These are phyloP conservation scores for Chaetoceros tenuissimus DNA, from an alignment of 108 stramenopile species.

Conservation along the genomic window DNA sequence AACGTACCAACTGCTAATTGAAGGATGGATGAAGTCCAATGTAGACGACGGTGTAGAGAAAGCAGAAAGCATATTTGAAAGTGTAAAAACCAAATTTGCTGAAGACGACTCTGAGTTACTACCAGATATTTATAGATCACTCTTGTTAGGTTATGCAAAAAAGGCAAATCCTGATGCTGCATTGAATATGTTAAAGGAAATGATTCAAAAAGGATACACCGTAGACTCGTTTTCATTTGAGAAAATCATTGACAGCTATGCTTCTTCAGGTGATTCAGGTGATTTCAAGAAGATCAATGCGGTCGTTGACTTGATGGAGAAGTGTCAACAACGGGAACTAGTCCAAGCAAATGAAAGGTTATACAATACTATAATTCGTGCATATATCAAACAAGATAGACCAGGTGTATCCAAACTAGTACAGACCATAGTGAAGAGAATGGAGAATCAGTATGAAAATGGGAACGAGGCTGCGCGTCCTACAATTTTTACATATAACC, in stretches of 20 bases:
- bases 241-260: slow-evolving; percentile 26
- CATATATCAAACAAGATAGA: slow-evolving; percentile 40
- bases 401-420: slow-evolving; percentile 39
- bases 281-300: slow-evolving; percentile 26
- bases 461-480: slow-evolving; percentile 22
- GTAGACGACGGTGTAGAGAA: slow-evolving; percentile 24
- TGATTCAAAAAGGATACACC: slow-evolving; percentile 28
- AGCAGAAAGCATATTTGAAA: slow-evolving; percentile 55
- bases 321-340: slow-evolving; percentile 24
- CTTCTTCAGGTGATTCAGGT: slow-evolving; percentile 19
- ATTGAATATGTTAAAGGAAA: slow-evolving; percentile 16
- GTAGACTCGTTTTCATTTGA: slow-evolving; percentile 25
- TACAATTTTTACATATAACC: slow-evolving; percentile 43
- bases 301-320: slow-evolving; percentile 46
- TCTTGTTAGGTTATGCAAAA: slow-evolving; percentile 26
- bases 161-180: slow-evolving; percentile 10
- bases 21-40: slow-evolving; percentile 34
- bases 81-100: slow-evolving; percentile 36
- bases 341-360: slow-evolving; percentile 47
- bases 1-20: no score
- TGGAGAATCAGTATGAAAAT: slow-evolving; percentile 27
- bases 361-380: slow-evolving; percentile 57
- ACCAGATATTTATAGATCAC: slow-evolving; percentile 25
- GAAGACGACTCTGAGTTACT: slow-evolving; percentile 28
- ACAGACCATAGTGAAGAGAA: slow-evolving; percentile 38